Base-by-base conservation (phyloP, 73 alveolate species). In the Tetrahymena elliotti region DNA sequence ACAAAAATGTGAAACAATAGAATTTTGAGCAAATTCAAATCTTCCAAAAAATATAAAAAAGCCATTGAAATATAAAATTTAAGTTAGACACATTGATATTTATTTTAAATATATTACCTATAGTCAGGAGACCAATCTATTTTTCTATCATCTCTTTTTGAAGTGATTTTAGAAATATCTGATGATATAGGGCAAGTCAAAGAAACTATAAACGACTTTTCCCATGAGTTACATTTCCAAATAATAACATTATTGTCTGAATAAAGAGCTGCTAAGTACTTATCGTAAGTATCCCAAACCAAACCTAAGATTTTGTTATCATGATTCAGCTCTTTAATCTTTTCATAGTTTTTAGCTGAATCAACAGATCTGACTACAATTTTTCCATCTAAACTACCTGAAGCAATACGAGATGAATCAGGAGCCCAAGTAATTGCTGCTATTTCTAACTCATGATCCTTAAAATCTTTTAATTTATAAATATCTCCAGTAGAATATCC, bases 61-160 rank as follows among this genome's bases (percentile, higher is more conserved):
- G 4, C 31, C n/a, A n/a, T 47, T 12, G 2, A 15, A 47, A 13
- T 47, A 47, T 5, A 2, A 38, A 47, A 47, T 47, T n/a, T n/a
- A n/a, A n/a, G 6, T 27, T 47, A 47, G 82, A 47, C 82, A 13
- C 31, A 8, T 47, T 47, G 13, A 8, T 47, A 18, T 47, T 3
- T 47, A 47, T 47, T 22, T 1, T 68, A 68, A 68, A 27, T 15
- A 10, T 40, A 68, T 68, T 68, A 68, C 88, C 96, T 38, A 35
- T 94, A 94, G 84, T 94, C 96, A 11, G 94, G 95, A 84, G 95
- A 84, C 96, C 96, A 94, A 88, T 94, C 96, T 10, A 94, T 22
- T 52, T 94, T 94, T 35, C 96, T 84, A 35, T 94, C 96, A 38
- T 94, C 96, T 88, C 96, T 94, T 52, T 94, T 94, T 18, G 93